phyloP scores from a whole-genome alignment of 129 eudicot genomes.

The Chrysanthemum makinoi region DNA sequence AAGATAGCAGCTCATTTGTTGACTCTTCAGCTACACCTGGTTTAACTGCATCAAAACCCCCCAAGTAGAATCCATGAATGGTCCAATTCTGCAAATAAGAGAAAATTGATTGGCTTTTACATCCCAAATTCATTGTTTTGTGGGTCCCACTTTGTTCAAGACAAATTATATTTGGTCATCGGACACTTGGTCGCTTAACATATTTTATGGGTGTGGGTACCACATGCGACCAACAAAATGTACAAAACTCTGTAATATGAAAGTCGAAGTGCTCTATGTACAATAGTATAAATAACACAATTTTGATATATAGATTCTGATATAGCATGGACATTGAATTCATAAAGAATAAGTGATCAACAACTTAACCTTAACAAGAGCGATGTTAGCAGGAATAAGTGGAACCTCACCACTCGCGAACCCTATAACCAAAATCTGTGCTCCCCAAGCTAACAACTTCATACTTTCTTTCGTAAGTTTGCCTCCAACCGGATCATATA shows the following conservation, averaged over 20 bases:
- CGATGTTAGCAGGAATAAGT: conserved; percentile 86
- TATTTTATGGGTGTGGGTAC: neutral
- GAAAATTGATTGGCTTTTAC: neutral
- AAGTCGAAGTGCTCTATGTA: no score
- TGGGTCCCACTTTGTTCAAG: no score
- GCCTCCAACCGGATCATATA: conserved; percentile 99
- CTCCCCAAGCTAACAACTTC: conserved; percentile 93
- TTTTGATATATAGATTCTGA: no score
- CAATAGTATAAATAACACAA: no score
- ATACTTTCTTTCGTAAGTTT: conserved; percentile 80
- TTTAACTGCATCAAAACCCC: conserved; percentile 55
- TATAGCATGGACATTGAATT: no score
- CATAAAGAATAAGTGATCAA: no score
- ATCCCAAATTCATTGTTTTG: neutral
- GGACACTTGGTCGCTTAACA: no score
- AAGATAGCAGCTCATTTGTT: conserved; percentile 73
- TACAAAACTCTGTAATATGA: no score
- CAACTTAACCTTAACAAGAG: conserved; percentile 83
- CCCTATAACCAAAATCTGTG: conserved; percentile 87
- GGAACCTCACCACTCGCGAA: conserved; percentile 98
- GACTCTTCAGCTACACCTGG: conserved; percentile 71
- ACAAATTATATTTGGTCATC: no score
- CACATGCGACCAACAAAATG: no score
- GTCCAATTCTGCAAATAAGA: conserved; percentile 77
- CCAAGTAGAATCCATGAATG: conserved; percentile 94